Conservation (phyloP, 2,329 filamentous ascomycete genomes). For the Alternaria sp. region DNA sequence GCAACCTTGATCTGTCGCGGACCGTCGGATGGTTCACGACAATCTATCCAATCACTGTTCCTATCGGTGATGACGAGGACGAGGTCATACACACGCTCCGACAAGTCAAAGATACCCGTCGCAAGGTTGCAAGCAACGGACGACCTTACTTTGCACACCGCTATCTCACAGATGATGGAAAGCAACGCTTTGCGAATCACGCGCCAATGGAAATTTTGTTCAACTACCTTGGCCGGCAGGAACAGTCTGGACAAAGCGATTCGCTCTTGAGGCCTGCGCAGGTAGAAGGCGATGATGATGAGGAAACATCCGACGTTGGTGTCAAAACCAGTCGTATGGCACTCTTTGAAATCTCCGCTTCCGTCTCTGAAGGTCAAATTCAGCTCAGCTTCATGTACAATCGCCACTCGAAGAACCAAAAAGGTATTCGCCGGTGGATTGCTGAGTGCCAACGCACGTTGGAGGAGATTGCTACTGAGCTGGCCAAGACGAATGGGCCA, state of each 20-base stretch:
- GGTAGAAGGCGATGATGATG: conserved; percentile 39
- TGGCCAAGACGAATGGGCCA: conserved; percentile 31
- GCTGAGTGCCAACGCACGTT: conserved; percentile 43
- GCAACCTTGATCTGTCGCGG: conserved; percentile 61
- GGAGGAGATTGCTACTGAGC: conserved; percentile 37
- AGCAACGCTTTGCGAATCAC: conserved; percentile 46
- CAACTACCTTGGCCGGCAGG: conserved; percentile 62
- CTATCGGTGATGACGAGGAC: conserved; percentile 55
- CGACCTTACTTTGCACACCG: conserved; percentile 58
- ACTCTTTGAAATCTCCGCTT: conserved; percentile 45
- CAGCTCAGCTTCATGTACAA: conserved; percentile 48
- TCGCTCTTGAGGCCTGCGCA: conserved; percentile 54
- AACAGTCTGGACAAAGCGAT: conserved; percentile 58
- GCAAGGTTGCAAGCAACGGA: conserved; percentile 56
- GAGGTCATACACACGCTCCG: conserved; percentile 62
- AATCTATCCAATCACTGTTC: conserved; percentile 59
- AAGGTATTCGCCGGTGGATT: conserved; percentile 46
- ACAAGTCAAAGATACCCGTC: conserved; percentile 63
- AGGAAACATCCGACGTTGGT: conserved; percentile 39
- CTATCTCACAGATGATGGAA: conserved; percentile 41
- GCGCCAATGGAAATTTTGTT: conserved; percentile 67
- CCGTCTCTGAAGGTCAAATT: conserved; percentile 31
- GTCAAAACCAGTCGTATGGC: conserved; percentile 36
- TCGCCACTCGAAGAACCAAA: conserved; percentile 42
- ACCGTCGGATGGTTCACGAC: conserved; percentile 70